Evolutionary conservation across 805 yeast genomes (phyloP).

Genomic region (Zygosaccharomyces rouxii): DNA sequence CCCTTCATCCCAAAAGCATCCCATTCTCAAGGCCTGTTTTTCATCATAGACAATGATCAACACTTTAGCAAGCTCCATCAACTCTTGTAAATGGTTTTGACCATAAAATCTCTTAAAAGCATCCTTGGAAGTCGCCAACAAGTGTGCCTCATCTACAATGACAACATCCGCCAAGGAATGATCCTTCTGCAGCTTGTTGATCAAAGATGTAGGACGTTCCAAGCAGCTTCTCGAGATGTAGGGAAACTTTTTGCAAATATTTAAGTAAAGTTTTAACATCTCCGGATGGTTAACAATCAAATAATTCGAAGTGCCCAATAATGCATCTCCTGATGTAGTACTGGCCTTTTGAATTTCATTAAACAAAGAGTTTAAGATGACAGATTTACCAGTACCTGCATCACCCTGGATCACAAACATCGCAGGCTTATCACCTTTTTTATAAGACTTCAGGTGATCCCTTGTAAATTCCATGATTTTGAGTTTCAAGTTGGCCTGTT

Average conservation of each 20-base stretch:
- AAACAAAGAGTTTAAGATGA: conserved; percentile 40
- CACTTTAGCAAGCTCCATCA: conserved; percentile 38
- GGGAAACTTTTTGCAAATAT: conserved; percentile 37
- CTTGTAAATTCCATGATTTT: conserved; percentile 33
- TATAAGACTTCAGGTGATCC: conserved; percentile 18
- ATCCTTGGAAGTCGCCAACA: conserved; percentile 42
- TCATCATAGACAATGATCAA: conserved; percentile 43
- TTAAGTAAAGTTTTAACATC: conserved; percentile 42
- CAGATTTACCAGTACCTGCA: conserved; percentile 48
- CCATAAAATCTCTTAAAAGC: conserved; percentile 43
- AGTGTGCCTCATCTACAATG: conserved; percentile 45
- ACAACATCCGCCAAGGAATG: conserved; percentile 36
- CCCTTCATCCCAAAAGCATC: conserved; percentile 41
- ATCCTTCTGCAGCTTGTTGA: conserved; percentile 35
- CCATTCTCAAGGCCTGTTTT: conserved; percentile 44
- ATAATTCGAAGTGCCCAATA: conserved; percentile 35
- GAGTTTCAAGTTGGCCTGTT: conserved; percentile 34
- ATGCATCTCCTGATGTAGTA: conserved; percentile 14
- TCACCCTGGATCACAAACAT: conserved; percentile 44
- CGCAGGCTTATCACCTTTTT: conserved; percentile 24
- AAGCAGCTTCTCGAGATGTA: conserved; percentile 37
- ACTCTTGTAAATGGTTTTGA: conserved; percentile 41
- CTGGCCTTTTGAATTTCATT: conserved; percentile 37
- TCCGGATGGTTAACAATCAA: conserved; percentile 47
- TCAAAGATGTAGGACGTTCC: conserved; percentile 45